Evolutionary conservation across 2,329 filamentous ascomycete species (phyloP).

Genomic region (Calonectria pseudoreteaudii): DNA sequence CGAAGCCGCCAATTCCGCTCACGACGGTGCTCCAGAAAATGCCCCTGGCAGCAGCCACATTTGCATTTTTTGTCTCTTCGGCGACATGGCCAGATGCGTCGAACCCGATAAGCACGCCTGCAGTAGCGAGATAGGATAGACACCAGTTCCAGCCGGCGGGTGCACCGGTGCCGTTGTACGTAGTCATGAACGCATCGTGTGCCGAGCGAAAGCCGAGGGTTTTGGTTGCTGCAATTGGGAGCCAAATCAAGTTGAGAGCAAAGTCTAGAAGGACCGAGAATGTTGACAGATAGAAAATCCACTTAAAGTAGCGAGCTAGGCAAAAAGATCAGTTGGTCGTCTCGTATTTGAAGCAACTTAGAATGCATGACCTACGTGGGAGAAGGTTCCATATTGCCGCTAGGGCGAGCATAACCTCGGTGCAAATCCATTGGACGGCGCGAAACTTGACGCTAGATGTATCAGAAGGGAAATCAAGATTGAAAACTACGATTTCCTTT

Average conservation of each 20-base stretch:
- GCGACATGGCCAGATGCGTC: constrained; percentile 72
- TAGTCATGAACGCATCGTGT: constrained; percentile 70
- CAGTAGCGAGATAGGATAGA: constrained; percentile 70
- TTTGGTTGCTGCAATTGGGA: constrained; percentile 67
- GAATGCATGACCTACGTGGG: constrained; percentile 55
- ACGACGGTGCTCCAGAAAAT: constrained; percentile 71
- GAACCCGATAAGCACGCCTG: constrained; percentile 70
- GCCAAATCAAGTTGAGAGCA: constrained; percentile 69
- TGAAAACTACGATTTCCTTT: constrained; percentile 68
- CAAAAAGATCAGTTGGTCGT: background rate
- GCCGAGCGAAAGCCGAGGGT: constrained; percentile 70
- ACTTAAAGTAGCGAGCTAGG: constrained; percentile 57
- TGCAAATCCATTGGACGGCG: constrained; percentile 71
- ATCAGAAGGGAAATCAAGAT: constrained; percentile 66
- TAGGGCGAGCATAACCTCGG: constrained; percentile 63
- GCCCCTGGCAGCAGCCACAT: constrained; percentile 65
- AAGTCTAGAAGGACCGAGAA: constrained; percentile 68
- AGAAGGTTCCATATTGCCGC: constrained; percentile 62
- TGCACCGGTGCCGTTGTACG: constrained; percentile 68
- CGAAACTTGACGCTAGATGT: constrained; percentile 66
- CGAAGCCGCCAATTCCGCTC: constrained; percentile 66
- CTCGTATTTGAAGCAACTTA: no score
- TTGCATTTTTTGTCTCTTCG: constrained; percentile 71
- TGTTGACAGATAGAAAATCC: constrained; percentile 63
- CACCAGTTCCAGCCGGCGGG: constrained; percentile 73